Conservation (phyloP, 1,284 basidiomycete species). For the Boletus subluridellus region DNA sequence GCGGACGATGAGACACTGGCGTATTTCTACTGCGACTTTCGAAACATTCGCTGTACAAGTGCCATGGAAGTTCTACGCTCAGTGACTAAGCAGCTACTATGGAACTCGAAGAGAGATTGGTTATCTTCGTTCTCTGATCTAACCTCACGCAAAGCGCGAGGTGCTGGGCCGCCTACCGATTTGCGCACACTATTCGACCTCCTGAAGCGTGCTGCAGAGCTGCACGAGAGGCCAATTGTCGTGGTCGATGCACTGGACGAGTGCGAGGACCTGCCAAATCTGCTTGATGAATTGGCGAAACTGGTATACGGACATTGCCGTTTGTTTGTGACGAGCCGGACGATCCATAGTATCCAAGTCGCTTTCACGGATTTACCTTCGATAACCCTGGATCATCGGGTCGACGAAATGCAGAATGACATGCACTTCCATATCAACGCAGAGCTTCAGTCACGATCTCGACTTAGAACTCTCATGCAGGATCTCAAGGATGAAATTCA, state of each 20-base stretch:
- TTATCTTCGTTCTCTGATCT: not conserved
- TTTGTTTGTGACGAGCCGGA: not conserved
- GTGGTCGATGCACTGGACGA: conserved; percentile 16
- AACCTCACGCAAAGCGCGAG: not conserved
- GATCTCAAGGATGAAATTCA: not conserved
- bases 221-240: conserved; percentile 3
- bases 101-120: conserved; percentile 2
- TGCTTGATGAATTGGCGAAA: not conserved
- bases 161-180: not conserved
- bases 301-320: not conserved
- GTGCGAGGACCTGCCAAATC: conserved; percentile 5
- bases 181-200: not conserved
- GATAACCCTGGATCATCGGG: not conserved
- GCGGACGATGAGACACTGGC: not conserved
- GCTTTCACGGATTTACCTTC: not conserved
- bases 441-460: not conserved
- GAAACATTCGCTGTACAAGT: not conserved
- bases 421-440: conserved; percentile 1
- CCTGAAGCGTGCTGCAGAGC: not conserved
- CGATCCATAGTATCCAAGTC: not conserved
- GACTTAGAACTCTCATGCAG: not conserved
- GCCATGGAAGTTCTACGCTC: conserved; percentile 6
- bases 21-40: conserved; percentile 17
- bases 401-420: not conserved
- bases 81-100: not conserved